Base-by-base conservation (phyloP, 345 rosid genomes). In the Rhizophora mangle region DNA sequence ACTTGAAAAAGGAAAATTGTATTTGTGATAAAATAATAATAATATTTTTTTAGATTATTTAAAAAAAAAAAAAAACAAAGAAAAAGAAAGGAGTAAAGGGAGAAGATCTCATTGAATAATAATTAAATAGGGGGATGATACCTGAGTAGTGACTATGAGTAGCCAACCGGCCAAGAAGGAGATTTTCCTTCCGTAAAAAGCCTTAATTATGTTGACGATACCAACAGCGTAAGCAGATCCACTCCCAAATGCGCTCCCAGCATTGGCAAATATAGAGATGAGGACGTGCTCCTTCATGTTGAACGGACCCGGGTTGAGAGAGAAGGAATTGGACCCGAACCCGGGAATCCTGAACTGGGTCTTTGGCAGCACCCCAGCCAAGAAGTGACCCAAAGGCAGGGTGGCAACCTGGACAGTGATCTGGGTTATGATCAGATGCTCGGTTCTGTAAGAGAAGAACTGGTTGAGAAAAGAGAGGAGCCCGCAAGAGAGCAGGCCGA, bases 71-170 rank as follows among this genome's bases (percentile, higher is more conserved):
- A 31, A 31, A 31, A 31, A 31, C 1, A 4, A 31, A 31, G 6
- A 3, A 3, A 3, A 0, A 13, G 6, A 22, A 32, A 11, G 8
- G 37, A 20, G 13, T 18, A 55, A 22, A 67, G 9, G 62, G 22
- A 29, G 62, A 63, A 10, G 30, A 66, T 27, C 13, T 61, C 7
- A 56, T 37, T 6, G 18, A 56, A 3, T 9, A 27, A 29, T 6
- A 0, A 30, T 1, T 2, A 62, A 8, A 20, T 26, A 37, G 4
- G 8, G 21, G 2, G 3, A 16, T 1, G 4, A 16, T 62, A 86
- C 97, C 91, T 92, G 96, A 4, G 96, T 92, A 21, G 96, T 89
- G 86, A 85, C 78, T 29, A 89, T 88, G 76, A 92, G 98, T 63
- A 92, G 79, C 98, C 98, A 92, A 54, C 85, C 69, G 39, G 96